Conservation (phyloP, 257 asterid genomes). For the Leonotis leonurus region DNA sequence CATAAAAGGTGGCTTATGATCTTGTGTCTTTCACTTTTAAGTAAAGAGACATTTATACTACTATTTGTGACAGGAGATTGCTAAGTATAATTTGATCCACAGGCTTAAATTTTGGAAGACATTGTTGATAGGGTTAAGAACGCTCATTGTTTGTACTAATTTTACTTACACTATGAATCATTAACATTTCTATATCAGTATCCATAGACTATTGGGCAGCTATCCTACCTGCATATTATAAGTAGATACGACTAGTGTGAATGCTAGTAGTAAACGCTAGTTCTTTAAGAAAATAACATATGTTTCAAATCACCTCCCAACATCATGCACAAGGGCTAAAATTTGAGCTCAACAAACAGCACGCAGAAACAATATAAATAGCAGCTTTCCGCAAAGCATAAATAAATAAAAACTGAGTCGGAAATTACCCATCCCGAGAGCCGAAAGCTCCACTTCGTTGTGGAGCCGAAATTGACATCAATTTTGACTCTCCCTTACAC, state of each 20-base stretch:
- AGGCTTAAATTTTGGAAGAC: not conserved
- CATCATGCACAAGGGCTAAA: not conserved
- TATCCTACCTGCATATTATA: too few relatives aligned
- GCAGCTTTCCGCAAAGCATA: too few relatives aligned
- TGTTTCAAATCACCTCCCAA: not conserved
- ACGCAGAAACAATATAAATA: not conserved
- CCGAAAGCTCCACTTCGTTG: constrained; percentile 62
- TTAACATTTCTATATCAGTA: not conserved
- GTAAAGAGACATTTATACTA: not conserved
- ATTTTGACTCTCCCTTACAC: too few relatives aligned
- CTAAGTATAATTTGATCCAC: not conserved
- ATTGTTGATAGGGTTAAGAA: too few relatives aligned
- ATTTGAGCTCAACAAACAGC: not conserved
- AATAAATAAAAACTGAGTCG: not conserved
- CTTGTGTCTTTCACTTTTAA: not conserved
- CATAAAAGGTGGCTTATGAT: not conserved
- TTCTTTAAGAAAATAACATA: too few relatives aligned
- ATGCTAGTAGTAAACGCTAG: too few relatives aligned
- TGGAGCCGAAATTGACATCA: too few relatives aligned
- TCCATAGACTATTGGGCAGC: not conserved
- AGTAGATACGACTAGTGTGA: too few relatives aligned
- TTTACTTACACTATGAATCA: too few relatives aligned
- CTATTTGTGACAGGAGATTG: not conserved
- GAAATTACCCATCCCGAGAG: constrained; percentile 55
- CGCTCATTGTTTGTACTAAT: too few relatives aligned